Base-by-base conservation (phyloP, 352 stramenopile species). In the Nothophytophthora sp. region DNA sequence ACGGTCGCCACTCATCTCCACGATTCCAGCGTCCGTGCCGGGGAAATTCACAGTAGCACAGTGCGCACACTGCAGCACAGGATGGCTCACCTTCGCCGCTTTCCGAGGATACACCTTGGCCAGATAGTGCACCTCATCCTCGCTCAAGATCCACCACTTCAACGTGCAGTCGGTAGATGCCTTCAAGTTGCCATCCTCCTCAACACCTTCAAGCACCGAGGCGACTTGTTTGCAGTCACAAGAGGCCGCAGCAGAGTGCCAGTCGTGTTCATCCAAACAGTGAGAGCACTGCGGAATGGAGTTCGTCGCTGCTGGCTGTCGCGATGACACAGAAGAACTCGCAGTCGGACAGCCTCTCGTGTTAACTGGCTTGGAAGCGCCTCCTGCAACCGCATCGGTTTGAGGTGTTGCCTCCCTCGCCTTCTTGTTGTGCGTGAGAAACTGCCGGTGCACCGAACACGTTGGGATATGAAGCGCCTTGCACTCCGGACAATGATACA, bases 1-100 rank as follows among this genome's bases (percentile, higher is more conserved):
- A 24, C 74, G 70, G 42, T 89, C 67, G 19, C 76, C 68, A 47
- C 86, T 78, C 46, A 92, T 75, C 35, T 74, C 67, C 11, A 92
- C 78, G 41, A 92, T 86, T 0, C 81, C 81, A 1, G 78, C 74
- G 38, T 90, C 81, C 6, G 81, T 92, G 4, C 81, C 81, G 0
- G 81, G 81, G 13, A 92, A 92, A 24, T 86, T 92, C 2, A 92
- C 81, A 0, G 78, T 90, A 15, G 86, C 76, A 41, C 81, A 92
- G 43, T 92, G 78, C 5, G 69, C 55, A 48, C 81, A 92, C 40
- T 92, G 78, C 13, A 92, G 57, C 8, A 92, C 73, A 4, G 81
- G 81, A 43, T 89, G 78, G 13, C 60, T 60, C 13, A 92, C 60
- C 13, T 52, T 72, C 11, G 69, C 60, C 0, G 48, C 36, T 12